Percentiles rank a stretch among this genome's conserved stretches.
Conservation (phyloP, 75 land plant genomes). For the Sequoiadendron giganteum region DNA sequence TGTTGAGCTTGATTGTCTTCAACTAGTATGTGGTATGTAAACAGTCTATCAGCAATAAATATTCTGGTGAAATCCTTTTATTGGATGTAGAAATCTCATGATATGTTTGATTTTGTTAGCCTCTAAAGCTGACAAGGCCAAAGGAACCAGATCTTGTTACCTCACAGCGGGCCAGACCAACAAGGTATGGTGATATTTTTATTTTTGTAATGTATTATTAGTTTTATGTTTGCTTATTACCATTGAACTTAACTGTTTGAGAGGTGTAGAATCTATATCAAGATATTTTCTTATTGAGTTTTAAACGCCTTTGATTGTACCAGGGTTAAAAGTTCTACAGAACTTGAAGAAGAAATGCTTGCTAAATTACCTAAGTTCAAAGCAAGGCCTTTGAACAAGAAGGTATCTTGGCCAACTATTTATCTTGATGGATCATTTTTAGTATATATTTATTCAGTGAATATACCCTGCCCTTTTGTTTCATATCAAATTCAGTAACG, state of each 20-base stretch:
- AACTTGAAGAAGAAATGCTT: constrained; percentile 96
- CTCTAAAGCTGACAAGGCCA: constrained; percentile 80
- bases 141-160: constrained; percentile 92
- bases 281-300: constrained; percentile 1
- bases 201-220: neutral
- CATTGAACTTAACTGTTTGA: neutral
- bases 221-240: neutral
- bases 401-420: constrained; percentile 36
- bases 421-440: neutral
- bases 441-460: neutral
- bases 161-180: constrained; percentile 68
- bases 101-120: constrained; percentile 28
- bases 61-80: neutral
- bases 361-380: constrained; percentile 96
- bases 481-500: neutral
- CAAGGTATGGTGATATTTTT: constrained; percentile 26
- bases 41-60: constrained; percentile 12
- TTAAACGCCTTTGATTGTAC: neutral
- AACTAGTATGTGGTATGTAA: neutral
- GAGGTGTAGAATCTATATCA: neutral
- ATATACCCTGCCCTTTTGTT: neutral
- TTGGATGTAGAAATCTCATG: constrained; percentile 10
- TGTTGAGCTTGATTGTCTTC: neutral
- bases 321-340: constrained; percentile 82
- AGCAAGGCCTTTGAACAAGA: constrained; percentile 89